phyloP scores from a whole-genome alignment of 148 eudicot species.

The Arbutus unedo region DNA sequence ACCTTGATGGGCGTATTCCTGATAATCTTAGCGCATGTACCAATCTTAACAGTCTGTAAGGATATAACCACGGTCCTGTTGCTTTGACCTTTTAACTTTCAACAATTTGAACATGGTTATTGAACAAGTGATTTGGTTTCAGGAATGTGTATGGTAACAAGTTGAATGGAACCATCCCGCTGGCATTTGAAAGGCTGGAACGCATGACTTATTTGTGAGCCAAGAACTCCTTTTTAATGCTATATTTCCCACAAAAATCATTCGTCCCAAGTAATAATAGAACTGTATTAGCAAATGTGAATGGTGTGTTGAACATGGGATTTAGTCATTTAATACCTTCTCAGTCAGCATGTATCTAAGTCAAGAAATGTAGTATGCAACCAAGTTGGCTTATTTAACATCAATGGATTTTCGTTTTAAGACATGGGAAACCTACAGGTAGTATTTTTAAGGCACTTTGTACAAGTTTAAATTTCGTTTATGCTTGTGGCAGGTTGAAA shows the following conservation, averaged over 20 bases:
- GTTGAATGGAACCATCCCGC: conserved; percentile 82
- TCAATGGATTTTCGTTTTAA: not conserved
- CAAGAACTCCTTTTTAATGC: not conserved
- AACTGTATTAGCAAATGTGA: not conserved
- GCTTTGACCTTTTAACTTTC: not conserved
- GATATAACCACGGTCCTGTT: not conserved
- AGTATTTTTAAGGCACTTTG: not conserved
- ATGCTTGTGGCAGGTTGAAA: no score
- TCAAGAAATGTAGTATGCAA: not conserved
- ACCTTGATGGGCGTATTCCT: conserved; percentile 83
- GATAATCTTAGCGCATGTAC: conserved; percentile 85
- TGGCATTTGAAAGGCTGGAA: conserved; percentile 71
- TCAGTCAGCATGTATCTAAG: not conserved
- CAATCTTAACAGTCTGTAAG: conserved; percentile 96
- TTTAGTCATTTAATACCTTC: not conserved
- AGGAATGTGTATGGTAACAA: conserved; percentile 83
- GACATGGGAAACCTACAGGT: not conserved
- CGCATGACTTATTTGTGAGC: conserved; percentile 97
- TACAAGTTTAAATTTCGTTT: not conserved
- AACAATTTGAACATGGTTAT: not conserved
- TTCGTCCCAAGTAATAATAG: not conserved
- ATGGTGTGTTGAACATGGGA: not conserved
- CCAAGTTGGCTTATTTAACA: not conserved
- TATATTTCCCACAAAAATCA: not conserved
- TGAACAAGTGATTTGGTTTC: conserved; percentile 15